Base-by-base conservation (phyloP, 2,329 filamentous ascomycete genomes). In the Alternaria tenuissima region DNA sequence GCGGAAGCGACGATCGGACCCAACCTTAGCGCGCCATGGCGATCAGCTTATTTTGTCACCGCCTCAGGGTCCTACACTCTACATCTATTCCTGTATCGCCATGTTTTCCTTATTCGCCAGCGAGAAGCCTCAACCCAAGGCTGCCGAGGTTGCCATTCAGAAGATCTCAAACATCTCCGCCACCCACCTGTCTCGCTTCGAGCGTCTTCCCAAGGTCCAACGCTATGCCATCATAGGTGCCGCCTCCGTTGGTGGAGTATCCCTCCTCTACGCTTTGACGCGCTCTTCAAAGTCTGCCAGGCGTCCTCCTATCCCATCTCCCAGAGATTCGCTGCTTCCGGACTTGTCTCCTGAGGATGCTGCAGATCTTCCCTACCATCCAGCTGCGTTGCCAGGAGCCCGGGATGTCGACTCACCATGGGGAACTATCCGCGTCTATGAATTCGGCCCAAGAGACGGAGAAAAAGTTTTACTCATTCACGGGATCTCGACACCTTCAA, bases 401-500 rank as follows among this genome's bases (percentile, higher is more conserved):
- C 85, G 91, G 59, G 87, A 93, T 73, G 87, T 95, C 16, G 74
- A 81, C 12, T 90, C 88, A 4, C 87, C 89, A 4, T 93, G 92
- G 72, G 92, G 92, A 16, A 86, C 81, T 5, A 86, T 92, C 62
- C 82, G 89, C 46, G 88, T 92, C 3, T 94, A 93, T 74, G 93
- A 96, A 81, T 95, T 89, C 85, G 93, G 93, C 0, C 90, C 91
- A 0, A 84, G 87, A 59, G 80, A 85, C 36, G 92, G 91, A 1
- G 84, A 87, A 28, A 93, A 89, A 71, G 88, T 94, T 1, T 80
- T 96, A 14, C 80, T 96, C 26, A 79, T 96, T 16, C 93, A 94
- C 76, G 93, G 93, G 5, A 94, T 95, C 70, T 91, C 88, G 51
- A 95, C 92, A 6, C 92, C 93, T 0, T 89, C 88, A 62, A 81